phyloP scores from a whole-genome alignment of 805 yeast species.

The Sugiyamaella mastotermitis region DNA sequence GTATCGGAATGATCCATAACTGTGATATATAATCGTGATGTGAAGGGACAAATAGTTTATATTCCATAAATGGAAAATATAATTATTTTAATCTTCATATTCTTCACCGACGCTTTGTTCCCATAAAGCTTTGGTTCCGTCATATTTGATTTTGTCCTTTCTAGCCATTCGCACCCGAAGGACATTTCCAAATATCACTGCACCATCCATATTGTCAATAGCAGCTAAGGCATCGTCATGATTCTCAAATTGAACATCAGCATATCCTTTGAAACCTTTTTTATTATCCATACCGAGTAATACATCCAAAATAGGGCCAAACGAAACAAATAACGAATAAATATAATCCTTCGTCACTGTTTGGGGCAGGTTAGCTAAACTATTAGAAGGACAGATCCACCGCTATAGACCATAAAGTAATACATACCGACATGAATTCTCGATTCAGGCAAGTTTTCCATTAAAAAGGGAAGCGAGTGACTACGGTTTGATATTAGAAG shows the following conservation, averaged over 20 bases:
- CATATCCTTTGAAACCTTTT: constrained; percentile 19
- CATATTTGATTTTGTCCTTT: constrained; percentile 13
- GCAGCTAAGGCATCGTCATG: constrained; percentile 30
- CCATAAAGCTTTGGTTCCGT: constrained; percentile 17
- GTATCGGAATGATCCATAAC: too few relatives aligned
- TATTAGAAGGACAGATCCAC: too few relatives aligned
- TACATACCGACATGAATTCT: too few relatives aligned
- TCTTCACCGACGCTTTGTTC: too few relatives aligned
- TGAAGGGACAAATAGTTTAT: too few relatives aligned
- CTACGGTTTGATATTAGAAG: too few relatives aligned
- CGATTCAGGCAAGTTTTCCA: too few relatives aligned
- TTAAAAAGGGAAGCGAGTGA: too few relatives aligned
- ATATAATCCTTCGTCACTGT: constrained; percentile 20
- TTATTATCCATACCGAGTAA: constrained; percentile 14
- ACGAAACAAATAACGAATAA: constrained; percentile 24
- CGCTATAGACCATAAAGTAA: too few relatives aligned
- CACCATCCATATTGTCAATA: constrained; percentile 28
- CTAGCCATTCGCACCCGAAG: constrained; percentile 21
- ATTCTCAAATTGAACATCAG: constrained; percentile 24
- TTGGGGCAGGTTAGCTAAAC: constrained; percentile 16
- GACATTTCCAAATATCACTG: constrained; percentile 22
- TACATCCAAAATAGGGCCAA: constrained; percentile 28
- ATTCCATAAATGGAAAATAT: too few relatives aligned
- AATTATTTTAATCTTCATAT: too few relatives aligned
- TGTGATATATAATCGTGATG: too few relatives aligned